Evolutionary conservation across 169 alveolate genomes (phyloP), one percentile per base, ranked within the genome.

Genomic region (Plasmodium coatneyi): DNA sequence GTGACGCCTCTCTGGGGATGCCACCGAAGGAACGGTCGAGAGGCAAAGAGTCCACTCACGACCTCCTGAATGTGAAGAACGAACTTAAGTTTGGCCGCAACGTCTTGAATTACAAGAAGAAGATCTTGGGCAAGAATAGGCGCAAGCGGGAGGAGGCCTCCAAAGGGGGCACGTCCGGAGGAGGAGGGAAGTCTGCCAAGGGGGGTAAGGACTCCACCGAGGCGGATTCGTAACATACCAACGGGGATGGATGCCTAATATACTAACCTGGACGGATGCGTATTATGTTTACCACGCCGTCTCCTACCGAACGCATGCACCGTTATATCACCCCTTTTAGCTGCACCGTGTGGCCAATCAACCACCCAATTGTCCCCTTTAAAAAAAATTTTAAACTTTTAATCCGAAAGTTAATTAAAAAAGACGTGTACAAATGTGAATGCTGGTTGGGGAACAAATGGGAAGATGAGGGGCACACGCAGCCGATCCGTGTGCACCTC

Each of bases 11-110:
- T 60, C 12, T 34, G 16, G 76, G 19, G 14, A 0, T 28, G 30
- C 2, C 30, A 30, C 19, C 6, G 1, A 14, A 82, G 12, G 76
- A 66, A 7, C n/a, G 19, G 52, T 79, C 3, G 12, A 39, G 60
- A 80, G 5, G 56, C 60, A 14, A 49, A 49, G 86, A 80, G n/a
- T 9, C 12, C 76, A 32, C 60, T 7, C 60, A 72, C 16, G 84
- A 74, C 39, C 71, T 78, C 5, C 25, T 79, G 12, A 66, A 78
- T 79, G 82, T 25, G 16, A 78, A 36, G 19, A 66, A 87, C 49
- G 93, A 87, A 39, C 36, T 87, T 12, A 87, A 87, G 46, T 43
- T 87, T 36, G 89, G 93, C 16, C 80, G 84, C 25, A 87, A 87
- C 49, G 14, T 79, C 14, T 2, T 87, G 34, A 87, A 87, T 87